Evolutionary conservation across 1,284 basidiomycete genomes (phyloP), one percentile per base, ranked within the genome.

Genomic region (Boletus mariae): DNA sequence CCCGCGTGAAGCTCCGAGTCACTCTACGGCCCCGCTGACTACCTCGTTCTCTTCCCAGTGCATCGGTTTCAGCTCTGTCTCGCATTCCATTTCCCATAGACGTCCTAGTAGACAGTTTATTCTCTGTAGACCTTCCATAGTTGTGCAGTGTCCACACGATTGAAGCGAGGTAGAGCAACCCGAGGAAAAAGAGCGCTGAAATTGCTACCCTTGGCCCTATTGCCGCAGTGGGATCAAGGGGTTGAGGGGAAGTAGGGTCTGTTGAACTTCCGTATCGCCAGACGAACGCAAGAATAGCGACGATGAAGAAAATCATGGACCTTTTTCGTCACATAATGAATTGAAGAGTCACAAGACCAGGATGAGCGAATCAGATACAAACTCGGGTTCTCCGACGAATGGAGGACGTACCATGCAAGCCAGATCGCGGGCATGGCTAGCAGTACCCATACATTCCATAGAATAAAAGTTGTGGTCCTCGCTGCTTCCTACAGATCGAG

Each of bases 361-460:
- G 32, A 35, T 12, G 40, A 41, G 31, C 17, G n/a, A 9, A 49
- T 42, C 8, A 50, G 41, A 25, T 23, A 34, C 31, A 31, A 20
- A 9, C 17, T 10, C 9, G 28, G 34, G 28, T 25, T 20, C 1
- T 38, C 38, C 40, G 20, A 45, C 8, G n/a, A 25, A 12, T 5
- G 3, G 7, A 37, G 12, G 32, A 67, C 66, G 12, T 59, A 82
- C 86, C 87, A 91, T 15, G 85, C 78, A 57, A 91, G 79, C 82
- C 85, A 91, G 13, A 90, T 72, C 0, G 78, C 82, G 0, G 88
- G 88, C 71, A 87, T 83, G 1, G 85, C 81, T 13, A 91, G 72
- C 9, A 91, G 62, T 1, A 90, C 84, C 89, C 88, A 91, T 12
- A 88, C 84, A 57, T 90, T 91, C 88, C 88, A 91, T 67, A 80